A percentile compares a stretch with the other conserved stretches of the same genome.
Evolutionary conservation across 2,329 filamentous ascomycete genomes (phyloP).

Genomic region (Aspergillus brasiliensis): DNA sequence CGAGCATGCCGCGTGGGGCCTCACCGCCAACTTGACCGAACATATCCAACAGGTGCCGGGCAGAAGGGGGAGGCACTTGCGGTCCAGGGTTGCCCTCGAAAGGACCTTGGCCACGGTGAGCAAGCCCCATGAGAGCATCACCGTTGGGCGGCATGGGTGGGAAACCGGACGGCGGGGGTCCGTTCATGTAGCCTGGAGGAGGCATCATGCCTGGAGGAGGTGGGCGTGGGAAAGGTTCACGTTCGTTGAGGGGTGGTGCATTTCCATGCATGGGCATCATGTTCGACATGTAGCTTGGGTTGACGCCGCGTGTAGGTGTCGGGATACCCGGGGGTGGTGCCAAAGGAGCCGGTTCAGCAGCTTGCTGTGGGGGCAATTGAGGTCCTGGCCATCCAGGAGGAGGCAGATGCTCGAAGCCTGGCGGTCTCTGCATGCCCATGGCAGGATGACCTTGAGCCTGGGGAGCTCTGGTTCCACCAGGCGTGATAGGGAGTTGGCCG

Average conservation of each 20-base stretch:
- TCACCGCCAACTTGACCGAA: conserved; percentile 42
- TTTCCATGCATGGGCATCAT: conserved; percentile 40
- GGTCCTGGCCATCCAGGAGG: conserved; percentile 43
- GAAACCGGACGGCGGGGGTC: conserved; percentile 42
- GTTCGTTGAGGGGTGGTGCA: conserved; percentile 38
- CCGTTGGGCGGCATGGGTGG: conserved; percentile 43
- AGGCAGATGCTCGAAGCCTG: conserved; percentile 47
- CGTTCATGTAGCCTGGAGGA: conserved; percentile 49
- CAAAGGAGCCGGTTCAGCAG: conserved; percentile 35
- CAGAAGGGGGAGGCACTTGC: conserved; percentile 41
- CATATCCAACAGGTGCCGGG: conserved; percentile 48
- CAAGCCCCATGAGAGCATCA: conserved; percentile 42
- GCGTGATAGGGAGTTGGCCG: conserved; percentile 38
- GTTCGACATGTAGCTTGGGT: conserved; percentile 39
- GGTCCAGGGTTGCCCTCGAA: conserved; percentile 40
- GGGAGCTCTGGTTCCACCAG: conserved; percentile 35
- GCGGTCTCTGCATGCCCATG: conserved; percentile 47
- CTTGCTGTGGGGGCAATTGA: conserved; percentile 39
- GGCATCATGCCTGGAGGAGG: conserved; percentile 49
- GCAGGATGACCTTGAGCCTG: conserved; percentile 36
- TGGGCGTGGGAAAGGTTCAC: conserved; percentile 41
- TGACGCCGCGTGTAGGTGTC: conserved; percentile 39
- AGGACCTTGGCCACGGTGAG: conserved; percentile 36
- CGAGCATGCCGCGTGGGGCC: conserved; percentile 39
- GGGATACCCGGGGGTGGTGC: conserved; percentile 44